These are phyloP conservation scores for Coprinopsis cinerea DNA, from an alignment of 768 basidiomycete species.

Conservation along the genomic window DNA sequence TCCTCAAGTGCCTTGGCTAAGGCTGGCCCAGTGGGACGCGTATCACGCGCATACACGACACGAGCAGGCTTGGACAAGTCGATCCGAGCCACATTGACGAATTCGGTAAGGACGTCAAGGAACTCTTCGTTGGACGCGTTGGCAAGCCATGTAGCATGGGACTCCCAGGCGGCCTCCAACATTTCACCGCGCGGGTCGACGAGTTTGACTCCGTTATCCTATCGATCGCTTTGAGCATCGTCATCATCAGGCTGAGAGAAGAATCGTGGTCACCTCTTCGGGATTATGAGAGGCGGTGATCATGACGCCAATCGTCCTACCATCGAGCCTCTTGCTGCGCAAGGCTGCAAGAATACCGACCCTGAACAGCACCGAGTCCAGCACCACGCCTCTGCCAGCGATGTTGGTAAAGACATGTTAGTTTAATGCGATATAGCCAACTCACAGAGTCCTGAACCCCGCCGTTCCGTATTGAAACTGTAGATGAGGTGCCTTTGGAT, in stretches of 20 bases:
- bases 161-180: conserved; percentile 92
- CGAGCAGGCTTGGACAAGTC: conserved; percentile 72
- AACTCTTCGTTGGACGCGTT: conserved; percentile 83
- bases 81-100: conserved; percentile 65
- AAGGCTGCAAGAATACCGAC: conserved; percentile 87
- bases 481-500: conserved; percentile 67
- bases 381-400: conserved; percentile 47
- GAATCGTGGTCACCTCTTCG: conserved; percentile 58
- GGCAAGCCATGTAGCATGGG: conserved; percentile 77
- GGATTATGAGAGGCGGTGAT: conserved; percentile 99
- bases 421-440: conserved; percentile 15
- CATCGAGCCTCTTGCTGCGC: conserved; percentile 86
- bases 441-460: conserved; percentile 88
- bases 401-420: conserved; percentile 8
- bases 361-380: conserved; percentile 92
- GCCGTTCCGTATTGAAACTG: conserved; percentile 90
- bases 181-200: conserved; percentile 98
- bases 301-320: conserved; percentile 95
- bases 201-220: conserved; percentile 99
- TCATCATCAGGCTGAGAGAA: conserved; percentile 6
- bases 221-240: conserved; percentile 14
- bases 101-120: conserved; percentile 49
- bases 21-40: conserved; percentile 77
- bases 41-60: conserved; percentile 91
- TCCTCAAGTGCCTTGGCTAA: conserved; percentile 77